Evolutionary conservation across 257 asterid genomes (phyloP).

Genomic region (Jasminum sambac): DNA sequence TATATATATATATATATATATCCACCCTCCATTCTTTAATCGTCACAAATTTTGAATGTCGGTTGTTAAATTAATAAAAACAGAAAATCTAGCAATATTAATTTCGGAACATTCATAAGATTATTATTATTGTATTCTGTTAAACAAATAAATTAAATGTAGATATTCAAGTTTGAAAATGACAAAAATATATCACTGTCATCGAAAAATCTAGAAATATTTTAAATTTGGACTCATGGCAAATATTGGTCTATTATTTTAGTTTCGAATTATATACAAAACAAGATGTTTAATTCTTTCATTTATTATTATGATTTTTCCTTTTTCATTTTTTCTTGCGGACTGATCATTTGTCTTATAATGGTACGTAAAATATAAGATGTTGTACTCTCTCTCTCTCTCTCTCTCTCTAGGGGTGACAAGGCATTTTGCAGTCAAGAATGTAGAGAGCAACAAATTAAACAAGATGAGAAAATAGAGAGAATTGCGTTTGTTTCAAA

Average conservation of each 20-base stretch:
- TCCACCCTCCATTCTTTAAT: too few species aligned
- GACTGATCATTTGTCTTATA: background rate
- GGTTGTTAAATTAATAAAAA: too few species aligned
- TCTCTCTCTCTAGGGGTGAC: constrained; percentile 32
- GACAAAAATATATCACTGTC: background rate
- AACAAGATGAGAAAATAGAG: constrained; percentile 37
- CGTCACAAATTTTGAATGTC: too few species aligned
- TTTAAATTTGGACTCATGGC: background rate
- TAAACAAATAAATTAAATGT: background rate
- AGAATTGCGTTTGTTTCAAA: constrained; percentile 7
- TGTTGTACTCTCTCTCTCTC: background rate
- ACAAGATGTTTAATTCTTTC: background rate
- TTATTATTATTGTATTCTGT: too few species aligned
- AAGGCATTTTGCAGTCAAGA: constrained; percentile 44
- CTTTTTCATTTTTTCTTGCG: background rate
- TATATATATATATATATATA: too few species aligned
- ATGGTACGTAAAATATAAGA: background rate
- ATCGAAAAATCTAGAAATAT: background rate
- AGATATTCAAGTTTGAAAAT: background rate
- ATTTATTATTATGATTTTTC: too few species aligned
- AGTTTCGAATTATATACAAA: background rate
- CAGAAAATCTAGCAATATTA: too few species aligned
- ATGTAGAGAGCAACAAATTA: constrained; percentile 44
- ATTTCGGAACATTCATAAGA: too few species aligned
- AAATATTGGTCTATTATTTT: background rate